A percentile compares a stretch with the other conserved stretches of the same genome.
These are phyloP conservation scores for Sistotremastrum niveocremeum DNA, from an alignment of 768 basidiomycete species.

Conservation along the genomic window DNA sequence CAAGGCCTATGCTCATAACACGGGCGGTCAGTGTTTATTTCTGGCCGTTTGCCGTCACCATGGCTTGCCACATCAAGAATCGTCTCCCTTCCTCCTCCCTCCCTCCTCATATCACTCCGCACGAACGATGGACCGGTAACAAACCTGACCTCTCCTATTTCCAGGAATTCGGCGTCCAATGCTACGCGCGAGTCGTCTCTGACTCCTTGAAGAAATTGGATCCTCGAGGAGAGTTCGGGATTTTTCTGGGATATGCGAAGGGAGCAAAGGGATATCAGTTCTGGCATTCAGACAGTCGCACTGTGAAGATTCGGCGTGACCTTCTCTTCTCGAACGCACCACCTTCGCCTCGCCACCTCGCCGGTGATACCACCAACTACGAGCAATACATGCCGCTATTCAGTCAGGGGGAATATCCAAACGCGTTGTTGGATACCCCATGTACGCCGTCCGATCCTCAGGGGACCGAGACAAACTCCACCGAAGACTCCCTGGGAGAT, in stretches of 20 bases:
- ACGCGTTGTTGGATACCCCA: no score
- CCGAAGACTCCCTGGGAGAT: no score
- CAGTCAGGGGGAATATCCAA: no score
- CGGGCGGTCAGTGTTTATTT: no score
- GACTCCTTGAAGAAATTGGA: conserved; percentile 8
- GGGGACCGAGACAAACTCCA: no score
- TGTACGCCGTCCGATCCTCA: no score
- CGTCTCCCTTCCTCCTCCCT: conserved; percentile 4
- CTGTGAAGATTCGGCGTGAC: no score
- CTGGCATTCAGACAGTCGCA: conserved; percentile 18
- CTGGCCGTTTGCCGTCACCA: not conserved
- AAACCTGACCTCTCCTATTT: conserved; percentile 9
- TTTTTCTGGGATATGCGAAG: conserved; percentile 25
- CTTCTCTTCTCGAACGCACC: no score
- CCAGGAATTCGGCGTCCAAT: conserved; percentile 10
- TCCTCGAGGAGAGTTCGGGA: conserved; percentile 18
- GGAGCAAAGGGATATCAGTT: conserved; percentile 22
- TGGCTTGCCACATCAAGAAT: conserved; percentile 6
- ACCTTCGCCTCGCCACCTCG: no score
- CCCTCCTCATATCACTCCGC: conserved; percentile 5
- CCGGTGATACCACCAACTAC: no score
- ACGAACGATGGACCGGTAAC: no score
- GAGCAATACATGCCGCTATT: no score
- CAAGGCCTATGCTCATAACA: conserved; percentile 21
- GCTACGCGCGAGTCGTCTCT: conserved; percentile 9